These are phyloP conservation scores for Neurospora cerealis DNA, from an alignment of 495 filamentous ascomycete species.

Conservation along the genomic window DNA sequence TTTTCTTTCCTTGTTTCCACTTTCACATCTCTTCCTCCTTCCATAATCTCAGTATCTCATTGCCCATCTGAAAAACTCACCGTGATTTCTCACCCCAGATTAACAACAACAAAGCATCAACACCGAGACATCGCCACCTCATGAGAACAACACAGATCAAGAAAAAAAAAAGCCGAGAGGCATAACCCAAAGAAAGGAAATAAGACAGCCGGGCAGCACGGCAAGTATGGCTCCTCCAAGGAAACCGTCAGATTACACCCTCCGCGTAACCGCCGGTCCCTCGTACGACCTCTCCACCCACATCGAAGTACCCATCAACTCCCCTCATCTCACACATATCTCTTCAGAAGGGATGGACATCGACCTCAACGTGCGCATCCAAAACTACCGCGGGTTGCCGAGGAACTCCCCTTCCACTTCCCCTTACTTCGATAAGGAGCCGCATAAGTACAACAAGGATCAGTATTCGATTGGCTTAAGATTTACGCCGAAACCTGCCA, in stretches of 20 bases:
- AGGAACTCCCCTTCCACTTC: slow-evolving; percentile 46
- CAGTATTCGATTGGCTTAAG: slow-evolving; percentile 73
- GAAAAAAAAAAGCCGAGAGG: too few relatives aligned
- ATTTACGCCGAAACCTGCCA: slow-evolving; percentile 53
- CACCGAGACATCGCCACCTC: too few relatives aligned
- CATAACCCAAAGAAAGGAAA: too few relatives aligned
- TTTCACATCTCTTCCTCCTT: neutral
- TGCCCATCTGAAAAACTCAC: too few relatives aligned
- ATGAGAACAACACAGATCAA: too few relatives aligned
- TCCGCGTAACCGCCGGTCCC: slow-evolving; percentile 66
- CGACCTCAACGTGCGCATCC: slow-evolving; percentile 60
- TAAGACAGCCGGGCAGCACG: too few relatives aligned
- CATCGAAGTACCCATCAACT: slow-evolving; percentile 55
- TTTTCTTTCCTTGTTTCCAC: neutral
- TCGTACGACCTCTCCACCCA: slow-evolving; percentile 59
- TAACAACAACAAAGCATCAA: too few relatives aligned
- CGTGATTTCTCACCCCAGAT: too few relatives aligned
- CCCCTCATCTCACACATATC: too few relatives aligned
- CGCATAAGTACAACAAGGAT: slow-evolving; percentile 53
- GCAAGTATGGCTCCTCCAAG: neutral
- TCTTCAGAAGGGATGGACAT: slow-evolving; percentile 40
- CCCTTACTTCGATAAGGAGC: slow-evolving; percentile 61
- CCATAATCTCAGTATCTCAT: too few relatives aligned
- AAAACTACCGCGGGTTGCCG: slow-evolving; percentile 49
- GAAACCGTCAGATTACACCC: slow-evolving; percentile 48